A percentile compares a stretch with the other conserved stretches of the same genome.
phyloP scores from a whole-genome alignment of 805 yeast species.

The Candida coleopterorum region DNA sequence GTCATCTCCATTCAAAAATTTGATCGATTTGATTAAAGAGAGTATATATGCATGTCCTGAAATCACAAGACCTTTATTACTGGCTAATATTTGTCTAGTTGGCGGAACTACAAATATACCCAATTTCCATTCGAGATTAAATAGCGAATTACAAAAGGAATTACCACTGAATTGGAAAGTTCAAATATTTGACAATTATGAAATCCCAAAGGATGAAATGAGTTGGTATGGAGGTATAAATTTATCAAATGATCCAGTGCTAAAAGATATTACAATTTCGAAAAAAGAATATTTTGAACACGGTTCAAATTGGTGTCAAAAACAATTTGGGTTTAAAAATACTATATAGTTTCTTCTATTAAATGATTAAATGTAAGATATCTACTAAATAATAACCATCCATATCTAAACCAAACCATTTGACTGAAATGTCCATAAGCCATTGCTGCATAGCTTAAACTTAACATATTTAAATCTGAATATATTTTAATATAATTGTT shows the following conservation, averaged over 20 bases:
- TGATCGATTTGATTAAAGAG: conserved; percentile 76
- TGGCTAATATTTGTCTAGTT: conserved; percentile 70
- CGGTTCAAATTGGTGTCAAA: conserved; percentile 60
- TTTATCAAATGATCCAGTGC: conserved; percentile 35
- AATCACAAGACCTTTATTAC: conserved; percentile 65
- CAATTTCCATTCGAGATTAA: conserved; percentile 60
- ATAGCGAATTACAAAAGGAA: conserved; percentile 58
- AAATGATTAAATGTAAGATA: conserved; percentile 76
- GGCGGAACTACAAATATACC: conserved; percentile 81
- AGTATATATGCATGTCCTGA: conserved; percentile 69
- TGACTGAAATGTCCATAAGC: conserved; percentile 78
- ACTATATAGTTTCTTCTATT: conserved; percentile 18
- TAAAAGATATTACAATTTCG: conserved; percentile 55
- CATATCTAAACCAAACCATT: conserved; percentile 92
- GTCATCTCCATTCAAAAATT: conserved; percentile 53
- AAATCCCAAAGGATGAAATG: conserved; percentile 17
- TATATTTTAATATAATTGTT: conserved; percentile 36
- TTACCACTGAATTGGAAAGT: conserved; percentile 71
- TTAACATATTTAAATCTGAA: conserved; percentile 36
- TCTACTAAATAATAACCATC: conserved; percentile 76
- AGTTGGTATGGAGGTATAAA: conserved; percentile 36
- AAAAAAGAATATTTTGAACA: conserved; percentile 81
- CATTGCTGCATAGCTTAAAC: conserved; percentile 64
- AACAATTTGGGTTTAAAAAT: conserved; percentile 41
- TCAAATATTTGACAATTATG: conserved; percentile 29